Evolutionary conservation across 306 rosid genomes (phyloP), one percentile per base, ranked within the genome.

Genomic region (Acmispon strigosus): DNA sequence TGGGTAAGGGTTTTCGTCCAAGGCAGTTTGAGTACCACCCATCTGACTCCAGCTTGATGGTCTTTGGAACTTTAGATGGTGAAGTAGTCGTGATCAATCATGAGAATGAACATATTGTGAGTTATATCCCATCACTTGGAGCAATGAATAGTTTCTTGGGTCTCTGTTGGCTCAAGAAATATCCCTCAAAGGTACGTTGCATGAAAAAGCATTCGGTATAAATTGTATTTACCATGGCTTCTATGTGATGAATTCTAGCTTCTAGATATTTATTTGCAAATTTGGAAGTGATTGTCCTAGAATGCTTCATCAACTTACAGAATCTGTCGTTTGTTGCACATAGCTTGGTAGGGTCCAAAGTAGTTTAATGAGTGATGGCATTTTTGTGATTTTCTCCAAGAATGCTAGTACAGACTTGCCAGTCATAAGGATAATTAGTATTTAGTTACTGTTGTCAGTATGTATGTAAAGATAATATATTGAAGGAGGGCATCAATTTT

Each of bases 21-120:
- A 83, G 97, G 87, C 96, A 90, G 82, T 88, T 88, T 54, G 97
- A 90, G 82, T 90, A 90, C 64, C 97, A 90, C 78, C 96, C 97
- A 7, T 77, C 89, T 71, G 88, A 86, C 71, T 71, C 90, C 53
- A 85, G 95, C 82, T 75, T 88, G 82, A 86, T 86, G 92, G 96
- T 80, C 68, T 81, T 88, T 76, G 97, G 97, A 78, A 90, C 97
- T 67, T 78, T 90, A 78, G 96, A 88, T 80, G 97, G 97, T 50
- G 92, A 90, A 83, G 95, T 90, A 36, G 81, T 86, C 68, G 92
- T 83, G 57, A 81, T 90, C 76, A 88, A 90, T 85, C 92, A 88
- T 78, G 97, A 88, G 79, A 85, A 68, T 72, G 92, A 76, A 66
- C 86, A 72, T 34, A 66, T 88, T 72, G 86, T 85, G 53, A 81